Percentiles rank a stretch among this genome's conserved stretches.
phyloP scores from a whole-genome alignment of 1,139 yeast genomes.

The Suhomyces wounanorum region DNA sequence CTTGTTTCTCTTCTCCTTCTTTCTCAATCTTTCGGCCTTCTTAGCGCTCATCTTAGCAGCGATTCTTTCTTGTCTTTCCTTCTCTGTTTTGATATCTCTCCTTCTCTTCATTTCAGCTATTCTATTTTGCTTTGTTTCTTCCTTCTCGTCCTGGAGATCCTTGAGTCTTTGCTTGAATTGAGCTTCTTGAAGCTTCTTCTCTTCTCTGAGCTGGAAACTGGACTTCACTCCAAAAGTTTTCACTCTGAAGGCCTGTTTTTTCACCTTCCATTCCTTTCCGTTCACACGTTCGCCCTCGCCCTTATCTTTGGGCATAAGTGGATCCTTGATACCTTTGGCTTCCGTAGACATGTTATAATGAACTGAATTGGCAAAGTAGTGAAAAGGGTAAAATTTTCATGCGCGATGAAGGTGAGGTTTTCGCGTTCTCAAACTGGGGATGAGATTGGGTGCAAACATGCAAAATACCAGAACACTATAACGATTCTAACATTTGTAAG shows the following conservation, averaged over 20 bases:
- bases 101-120: slow-evolving; percentile 61
- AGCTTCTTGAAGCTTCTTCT: slow-evolving; percentile 41
- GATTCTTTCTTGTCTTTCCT: slow-evolving; percentile 68
- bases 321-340: background rate
- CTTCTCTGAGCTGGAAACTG: slow-evolving; percentile 33
- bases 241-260: slow-evolving; percentile 30
- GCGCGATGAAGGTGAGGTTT: background rate
- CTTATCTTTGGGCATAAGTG: slow-evolving; percentile 22
- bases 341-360: slow-evolving; percentile 5
- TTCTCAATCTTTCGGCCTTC: slow-evolving; percentile 76
- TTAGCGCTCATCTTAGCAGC: slow-evolving; percentile 77
- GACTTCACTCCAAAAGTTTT: slow-evolving; percentile 21
- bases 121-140: slow-evolving; percentile 49
- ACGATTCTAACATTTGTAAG: no score
- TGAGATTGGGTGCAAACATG: background rate
- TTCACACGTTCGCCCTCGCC: slow-evolving; percentile 29
- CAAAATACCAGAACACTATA: background rate
- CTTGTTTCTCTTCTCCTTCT: slow-evolving; percentile 81
- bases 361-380: background rate
- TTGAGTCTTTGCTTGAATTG: slow-evolving; percentile 56
- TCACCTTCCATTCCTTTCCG: slow-evolving; percentile 32
- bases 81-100: slow-evolving; percentile 69
- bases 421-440: background rate
- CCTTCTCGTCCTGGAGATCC: slow-evolving; percentile 63
- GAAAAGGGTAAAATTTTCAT: slow-evolving; percentile 7